Conservation (phyloP, 2,329 filamentous ascomycete genomes). For the Pseudogymnoascus sp. region DNA sequence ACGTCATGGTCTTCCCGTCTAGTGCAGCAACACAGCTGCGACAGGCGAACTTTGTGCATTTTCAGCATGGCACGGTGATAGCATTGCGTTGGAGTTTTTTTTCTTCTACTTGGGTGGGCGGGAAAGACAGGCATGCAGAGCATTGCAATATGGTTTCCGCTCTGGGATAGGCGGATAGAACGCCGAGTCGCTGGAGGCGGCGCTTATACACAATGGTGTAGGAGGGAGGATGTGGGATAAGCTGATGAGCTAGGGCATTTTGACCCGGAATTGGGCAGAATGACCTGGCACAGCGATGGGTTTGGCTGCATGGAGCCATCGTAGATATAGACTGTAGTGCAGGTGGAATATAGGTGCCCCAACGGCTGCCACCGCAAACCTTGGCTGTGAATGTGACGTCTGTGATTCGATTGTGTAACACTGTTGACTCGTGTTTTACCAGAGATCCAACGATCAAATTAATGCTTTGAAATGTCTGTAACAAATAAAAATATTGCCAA, state of each 20-base stretch:
- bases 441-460: not conserved
- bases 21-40: not conserved
- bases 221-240: not conserved
- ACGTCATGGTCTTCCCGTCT: not conserved
- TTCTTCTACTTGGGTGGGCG: not conserved
- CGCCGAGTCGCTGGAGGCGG: not conserved
- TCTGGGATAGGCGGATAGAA: constrained; percentile 4
- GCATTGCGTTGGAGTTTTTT: constrained; percentile 6
- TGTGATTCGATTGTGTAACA: too few relatives aligned
- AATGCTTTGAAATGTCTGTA: not conserved
- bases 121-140: not conserved
- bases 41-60: not conserved
- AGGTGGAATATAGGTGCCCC: constrained; percentile 8
- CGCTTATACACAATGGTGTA: not conserved
- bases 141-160: not conserved
- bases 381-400: not conserved
- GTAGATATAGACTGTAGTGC: constrained; percentile 9
- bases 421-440: too few relatives aligned
- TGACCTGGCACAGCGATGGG: not conserved
- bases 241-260: not conserved
- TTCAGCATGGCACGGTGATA: constrained; percentile 8
- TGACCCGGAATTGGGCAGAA: not conserved
- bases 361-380: not conserved
- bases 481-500: too few relatives aligned
- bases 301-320: not conserved